Conservation (phyloP, 2,329 filamentous ascomycete species). For the Colletotrichum caudatum region DNA sequence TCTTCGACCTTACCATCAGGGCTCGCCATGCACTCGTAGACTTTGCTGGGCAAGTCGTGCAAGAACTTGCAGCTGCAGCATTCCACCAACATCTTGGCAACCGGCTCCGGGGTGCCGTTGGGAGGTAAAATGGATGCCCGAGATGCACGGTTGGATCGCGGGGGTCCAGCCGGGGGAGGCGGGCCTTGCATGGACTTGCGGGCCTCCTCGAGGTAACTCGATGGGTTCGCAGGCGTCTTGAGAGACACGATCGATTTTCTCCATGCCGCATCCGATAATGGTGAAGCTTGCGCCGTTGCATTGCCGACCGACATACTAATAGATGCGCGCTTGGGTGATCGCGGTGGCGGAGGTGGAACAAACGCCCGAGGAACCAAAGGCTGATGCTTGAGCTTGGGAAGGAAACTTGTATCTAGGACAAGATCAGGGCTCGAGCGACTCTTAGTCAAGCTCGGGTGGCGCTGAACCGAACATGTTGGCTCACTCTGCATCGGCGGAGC, state of each 20-base stretch:
- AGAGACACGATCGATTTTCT: conserved; percentile 24
- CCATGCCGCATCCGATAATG: conserved; percentile 1
- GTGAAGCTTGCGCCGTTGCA: conserved; percentile 35
- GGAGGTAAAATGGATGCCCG: conserved; percentile 31
- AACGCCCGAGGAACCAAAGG: conserved; percentile 47
- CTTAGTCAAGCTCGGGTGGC: conserved; percentile 41
- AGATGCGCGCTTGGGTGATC: conserved; percentile 42
- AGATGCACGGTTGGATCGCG: conserved; percentile 28
- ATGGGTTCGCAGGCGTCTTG: conserved; percentile 28
- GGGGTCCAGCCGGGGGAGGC: background rate
- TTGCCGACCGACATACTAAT: conserved; percentile 23
- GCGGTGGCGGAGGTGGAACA: conserved; percentile 40
- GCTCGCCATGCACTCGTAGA: conserved; percentile 74
- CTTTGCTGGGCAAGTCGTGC: conserved; percentile 73
- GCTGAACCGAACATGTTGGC: conserved; percentile 10
- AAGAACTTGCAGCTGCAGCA: conserved; percentile 74
- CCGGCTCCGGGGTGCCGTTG: conserved; percentile 51
- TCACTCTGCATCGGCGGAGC: conserved; percentile 13
- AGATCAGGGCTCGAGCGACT: conserved; percentile 46
- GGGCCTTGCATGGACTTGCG: conserved; percentile 33
- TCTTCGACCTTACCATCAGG: conserved; percentile 67
- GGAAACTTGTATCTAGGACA: conserved; percentile 47
- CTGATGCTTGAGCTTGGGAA: conserved; percentile 55
- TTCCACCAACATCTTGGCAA: conserved; percentile 74
- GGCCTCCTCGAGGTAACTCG: conserved; percentile 34